Conservation (phyloP, 352 stramenopile species). For the Pythium plurisporium region DNA sequence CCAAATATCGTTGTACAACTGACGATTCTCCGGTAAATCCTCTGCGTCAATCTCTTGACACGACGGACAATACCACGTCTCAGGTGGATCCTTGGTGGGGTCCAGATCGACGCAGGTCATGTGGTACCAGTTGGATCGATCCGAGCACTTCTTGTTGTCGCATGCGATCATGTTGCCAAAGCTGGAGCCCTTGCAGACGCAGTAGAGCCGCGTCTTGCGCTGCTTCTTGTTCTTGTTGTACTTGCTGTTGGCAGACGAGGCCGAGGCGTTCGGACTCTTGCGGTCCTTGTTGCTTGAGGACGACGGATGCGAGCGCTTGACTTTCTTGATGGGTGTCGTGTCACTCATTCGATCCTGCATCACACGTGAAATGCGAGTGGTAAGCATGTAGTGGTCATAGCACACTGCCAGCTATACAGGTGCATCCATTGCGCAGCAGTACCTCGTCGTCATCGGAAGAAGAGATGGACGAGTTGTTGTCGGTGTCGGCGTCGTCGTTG, state of each 20-base stretch:
- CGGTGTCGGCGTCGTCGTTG: conserved; percentile 26
- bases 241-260: neutral
- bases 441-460: conserved; percentile 7
- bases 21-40: conserved; percentile 72
- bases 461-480: conserved; percentile 25
- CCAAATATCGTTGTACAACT: conserved; percentile 6
- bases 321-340: neutral
- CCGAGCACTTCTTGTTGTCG: conserved; percentile 72
- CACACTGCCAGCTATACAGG: too few relatives aligned
- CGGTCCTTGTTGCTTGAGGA: neutral
- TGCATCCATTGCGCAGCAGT: too few relatives aligned
- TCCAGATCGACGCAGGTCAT: conserved; percentile 70
- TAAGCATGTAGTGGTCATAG: too few relatives aligned
- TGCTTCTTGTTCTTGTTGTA: conserved; percentile 49
- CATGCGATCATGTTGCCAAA: conserved; percentile 84
- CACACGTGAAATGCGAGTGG: neutral
- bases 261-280: too few relatives aligned
- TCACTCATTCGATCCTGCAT: neutral
- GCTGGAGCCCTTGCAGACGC: conserved; percentile 66
- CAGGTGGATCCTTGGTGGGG: conserved; percentile 38
- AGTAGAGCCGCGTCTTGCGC: conserved; percentile 67
- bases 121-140: conserved; percentile 84
- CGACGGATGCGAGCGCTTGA: neutral
- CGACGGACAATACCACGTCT: conserved; percentile 73
- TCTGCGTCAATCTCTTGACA: conserved; percentile 47